phyloP scores from a whole-genome alignment of 306 rosid species.

The Sophora flavescens region DNA sequence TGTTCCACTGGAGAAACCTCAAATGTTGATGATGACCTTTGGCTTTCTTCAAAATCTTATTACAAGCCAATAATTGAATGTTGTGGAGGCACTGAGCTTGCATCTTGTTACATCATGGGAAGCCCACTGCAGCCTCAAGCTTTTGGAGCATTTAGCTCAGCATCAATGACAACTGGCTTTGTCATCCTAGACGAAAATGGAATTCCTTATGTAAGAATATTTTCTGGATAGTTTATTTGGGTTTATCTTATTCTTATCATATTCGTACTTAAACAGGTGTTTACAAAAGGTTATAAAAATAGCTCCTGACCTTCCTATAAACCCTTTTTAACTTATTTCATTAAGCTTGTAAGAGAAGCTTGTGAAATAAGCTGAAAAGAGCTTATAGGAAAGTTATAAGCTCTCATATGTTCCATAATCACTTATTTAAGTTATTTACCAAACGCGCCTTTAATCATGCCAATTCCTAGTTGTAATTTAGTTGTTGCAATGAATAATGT shows the following conservation, averaged over 20 bases:
- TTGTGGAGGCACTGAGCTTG: conserved; percentile 93
- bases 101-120: conserved; percentile 68
- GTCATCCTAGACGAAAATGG: conserved; percentile 84
- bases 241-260: no score
- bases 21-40: conserved; percentile 88
- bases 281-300: no score
- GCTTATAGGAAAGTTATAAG: no score
- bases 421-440: no score
- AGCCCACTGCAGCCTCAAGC: conserved; percentile 85
- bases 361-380: no score
- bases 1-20: conserved; percentile 87
- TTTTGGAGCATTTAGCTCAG: conserved; percentile 84
- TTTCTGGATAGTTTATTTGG: background rate
- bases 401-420: no score
- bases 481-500: conserved; percentile 1
- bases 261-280: no score
- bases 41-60: conserved; percentile 89
- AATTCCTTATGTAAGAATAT: conserved; percentile 63
- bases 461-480: background rate
- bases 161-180: conserved; percentile 75
- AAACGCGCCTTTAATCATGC: background rate
- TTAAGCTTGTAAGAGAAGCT: no score
- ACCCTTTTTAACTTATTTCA: no score
- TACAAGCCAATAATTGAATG: conserved; percentile 77
- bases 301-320: no score